Percentiles rank a stretch among this genome's conserved stretches.
phyloP scores from a whole-genome alignment of 495 filamentous ascomycete species.

The Penicillium goetzii region DNA sequence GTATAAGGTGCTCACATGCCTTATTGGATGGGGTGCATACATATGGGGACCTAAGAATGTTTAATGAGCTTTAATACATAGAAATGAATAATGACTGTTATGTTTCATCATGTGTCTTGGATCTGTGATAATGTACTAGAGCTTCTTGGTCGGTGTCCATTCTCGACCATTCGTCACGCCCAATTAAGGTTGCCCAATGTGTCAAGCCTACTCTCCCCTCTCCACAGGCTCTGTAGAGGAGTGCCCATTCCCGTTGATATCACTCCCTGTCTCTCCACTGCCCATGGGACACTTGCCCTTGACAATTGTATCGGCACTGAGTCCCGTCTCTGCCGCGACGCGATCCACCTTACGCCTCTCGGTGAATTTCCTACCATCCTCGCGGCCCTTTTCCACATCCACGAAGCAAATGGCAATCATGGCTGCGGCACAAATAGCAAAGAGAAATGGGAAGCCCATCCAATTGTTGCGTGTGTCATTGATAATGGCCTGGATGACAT shows the following conservation, averaged over 20 bases:
- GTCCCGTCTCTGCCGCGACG: constrained; percentile 29
- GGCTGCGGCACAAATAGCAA: constrained; percentile 46
- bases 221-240: neutral
- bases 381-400: constrained; percentile 52
- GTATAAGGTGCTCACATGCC: neutral
- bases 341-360: constrained; percentile 43
- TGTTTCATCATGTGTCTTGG: neutral
- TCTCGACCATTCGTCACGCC: neutral
- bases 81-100: constrained; percentile 3
- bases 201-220: neutral
- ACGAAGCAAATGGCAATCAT: constrained; percentile 50
- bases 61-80: neutral
- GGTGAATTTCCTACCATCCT: constrained; percentile 45
- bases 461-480: constrained; percentile 53
- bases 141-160: neutral
- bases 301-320: constrained; percentile 19
- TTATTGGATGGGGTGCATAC: neutral
- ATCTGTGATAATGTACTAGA: neutral
- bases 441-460: constrained; percentile 57
- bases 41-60: neutral
- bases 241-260: neutral
- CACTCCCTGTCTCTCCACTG: constrained; percentile 5
- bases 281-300: constrained; percentile 19
- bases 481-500: constrained; percentile 55
- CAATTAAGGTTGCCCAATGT: neutral